Conservation (phyloP, 164 flowering plant genomes). For the Warburgia ugandensis region DNA sequence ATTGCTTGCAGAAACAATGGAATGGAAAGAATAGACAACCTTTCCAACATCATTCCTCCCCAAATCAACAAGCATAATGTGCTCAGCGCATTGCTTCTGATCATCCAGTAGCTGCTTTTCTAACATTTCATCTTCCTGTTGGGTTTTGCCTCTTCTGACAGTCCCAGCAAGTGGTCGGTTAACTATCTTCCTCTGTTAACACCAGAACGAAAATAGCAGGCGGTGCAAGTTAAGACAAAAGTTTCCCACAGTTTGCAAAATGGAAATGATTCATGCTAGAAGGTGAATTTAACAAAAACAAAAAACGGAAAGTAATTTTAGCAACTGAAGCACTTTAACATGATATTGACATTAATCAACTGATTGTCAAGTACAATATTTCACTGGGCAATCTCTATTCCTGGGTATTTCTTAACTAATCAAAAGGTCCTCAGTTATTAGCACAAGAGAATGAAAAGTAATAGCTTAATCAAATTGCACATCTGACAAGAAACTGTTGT, state of each 20-base stretch:
- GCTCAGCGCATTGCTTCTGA: conserved; percentile 95
- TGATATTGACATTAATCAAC: neutral
- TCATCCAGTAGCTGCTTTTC: conserved; percentile 69
- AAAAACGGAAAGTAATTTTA: neutral
- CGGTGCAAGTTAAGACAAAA: too few relatives aligned
- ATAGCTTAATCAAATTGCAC: too few relatives aligned
- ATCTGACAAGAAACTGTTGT: too few relatives aligned
- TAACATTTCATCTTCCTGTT: conserved; percentile 58
- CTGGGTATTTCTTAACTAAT: too few relatives aligned
- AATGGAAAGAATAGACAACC: conserved; percentile 30
- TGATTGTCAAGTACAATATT: neutral
- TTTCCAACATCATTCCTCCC: conserved; percentile 97
- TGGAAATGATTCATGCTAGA: too few relatives aligned
- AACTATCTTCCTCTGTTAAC: conserved; percentile 43
- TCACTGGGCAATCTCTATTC: too few relatives aligned
- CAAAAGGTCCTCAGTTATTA: too few relatives aligned
- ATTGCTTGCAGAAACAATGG: neutral
- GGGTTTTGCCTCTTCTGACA: conserved; percentile 78
- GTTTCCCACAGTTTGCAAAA: too few relatives aligned
- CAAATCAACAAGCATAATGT: conserved; percentile 94
- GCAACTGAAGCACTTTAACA: neutral
- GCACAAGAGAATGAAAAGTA: too few relatives aligned
- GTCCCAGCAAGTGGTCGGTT: conserved; percentile 97
- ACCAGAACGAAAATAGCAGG: too few relatives aligned
- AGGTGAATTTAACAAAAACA: too few relatives aligned